Evolutionary conservation across 75 land plant species (phyloP), one percentile per base, ranked within the genome.

Genomic region (Cunninghamia lanceolata): DNA sequence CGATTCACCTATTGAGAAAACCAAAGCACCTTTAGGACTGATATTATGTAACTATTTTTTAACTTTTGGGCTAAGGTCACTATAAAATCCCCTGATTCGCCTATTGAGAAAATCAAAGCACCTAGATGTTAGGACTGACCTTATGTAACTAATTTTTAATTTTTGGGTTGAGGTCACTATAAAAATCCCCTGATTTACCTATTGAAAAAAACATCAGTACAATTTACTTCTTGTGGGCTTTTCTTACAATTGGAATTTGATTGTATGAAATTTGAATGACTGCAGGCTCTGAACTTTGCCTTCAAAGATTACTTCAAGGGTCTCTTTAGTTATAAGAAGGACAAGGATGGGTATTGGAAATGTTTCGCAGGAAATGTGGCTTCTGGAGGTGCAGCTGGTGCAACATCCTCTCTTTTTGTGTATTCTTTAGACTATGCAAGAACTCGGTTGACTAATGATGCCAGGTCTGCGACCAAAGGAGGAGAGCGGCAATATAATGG

Each of bases 281-380:
- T 86, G 56, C 84, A 92, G 93, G 93, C 93, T 30, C 71, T 92
- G 68, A 92, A 92, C 82, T 92, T 92, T 83, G 93, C 93, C 17
- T 92, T 92, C 86, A 92, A 92, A 86, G 93, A 92, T 53, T 88
- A 93, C 86, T 91, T 88, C 88, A 89, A 91, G 93, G 75, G 83
- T 9, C 79, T 93, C 25, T 92, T 92, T 39, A 89, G 82, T 43
- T 89, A 87, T 86, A 92, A 92, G 93, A 92, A 91, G 83, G 93
- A 92, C 82, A 92, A 82, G 85, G 93, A 92, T 83, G 93, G 93
- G 5, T 91, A 91, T 86, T 92, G 93, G 93, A 86, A 85, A 83
- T 92, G 92, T 90, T 92, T 92, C 46, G 93, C 86, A 40, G 93
- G 93, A 68, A 92, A 92, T 75, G 35, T 92, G n/a, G 92, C 93